phyloP scores from a whole-genome alignment of 1,284 basidiomycete species.

The Prillingera fragicola region DNA sequence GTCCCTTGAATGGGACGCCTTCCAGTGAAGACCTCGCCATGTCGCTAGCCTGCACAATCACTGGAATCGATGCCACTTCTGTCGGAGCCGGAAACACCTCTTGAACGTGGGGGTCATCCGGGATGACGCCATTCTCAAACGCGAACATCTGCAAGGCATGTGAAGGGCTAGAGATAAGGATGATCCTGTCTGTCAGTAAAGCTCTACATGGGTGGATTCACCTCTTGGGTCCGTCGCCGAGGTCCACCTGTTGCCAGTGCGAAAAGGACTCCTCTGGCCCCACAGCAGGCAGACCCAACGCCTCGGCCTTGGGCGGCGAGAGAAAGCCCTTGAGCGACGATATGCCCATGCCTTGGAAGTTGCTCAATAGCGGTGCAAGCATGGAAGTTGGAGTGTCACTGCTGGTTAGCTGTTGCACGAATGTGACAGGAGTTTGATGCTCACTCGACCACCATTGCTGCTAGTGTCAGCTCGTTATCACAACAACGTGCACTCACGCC shows the following conservation, averaged over 20 bases:
- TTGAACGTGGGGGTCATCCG: slow-evolving; percentile 30
- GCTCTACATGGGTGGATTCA: slow-evolving; percentile 23
- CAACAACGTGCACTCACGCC: no score
- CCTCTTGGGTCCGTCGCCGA: slow-evolving; percentile 25
- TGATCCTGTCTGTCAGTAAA: no score
- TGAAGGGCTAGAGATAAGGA: slow-evolving; percentile 14
- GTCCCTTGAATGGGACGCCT: not conserved
- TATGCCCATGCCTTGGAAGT: slow-evolving; percentile 26
- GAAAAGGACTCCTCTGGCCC: slow-evolving; percentile 9
- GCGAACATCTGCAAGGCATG: slow-evolving; percentile 36
- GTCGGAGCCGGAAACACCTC: slow-evolving; percentile 32
- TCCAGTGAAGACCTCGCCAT: slow-evolving; percentile 6
- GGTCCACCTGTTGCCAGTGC: slow-evolving; percentile 31
- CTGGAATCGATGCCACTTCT: slow-evolving; percentile 29
- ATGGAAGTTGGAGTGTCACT: slow-evolving; percentile 24
- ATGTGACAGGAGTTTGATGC: no score
- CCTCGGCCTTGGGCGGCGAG: slow-evolving; percentile 16
- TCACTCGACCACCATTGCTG: no score
- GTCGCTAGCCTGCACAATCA: slow-evolving; percentile 19
- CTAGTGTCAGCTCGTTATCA: no score
- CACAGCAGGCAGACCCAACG: not conserved
- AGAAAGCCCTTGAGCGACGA: slow-evolving; percentile 26
- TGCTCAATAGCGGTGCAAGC: slow-evolving; percentile 28
- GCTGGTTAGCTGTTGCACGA: no score
- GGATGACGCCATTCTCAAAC: slow-evolving; percentile 17